These are phyloP conservation scores for Pichia nakasei DNA, from an alignment of 805 yeast genomes.

Conservation along the genomic window DNA sequence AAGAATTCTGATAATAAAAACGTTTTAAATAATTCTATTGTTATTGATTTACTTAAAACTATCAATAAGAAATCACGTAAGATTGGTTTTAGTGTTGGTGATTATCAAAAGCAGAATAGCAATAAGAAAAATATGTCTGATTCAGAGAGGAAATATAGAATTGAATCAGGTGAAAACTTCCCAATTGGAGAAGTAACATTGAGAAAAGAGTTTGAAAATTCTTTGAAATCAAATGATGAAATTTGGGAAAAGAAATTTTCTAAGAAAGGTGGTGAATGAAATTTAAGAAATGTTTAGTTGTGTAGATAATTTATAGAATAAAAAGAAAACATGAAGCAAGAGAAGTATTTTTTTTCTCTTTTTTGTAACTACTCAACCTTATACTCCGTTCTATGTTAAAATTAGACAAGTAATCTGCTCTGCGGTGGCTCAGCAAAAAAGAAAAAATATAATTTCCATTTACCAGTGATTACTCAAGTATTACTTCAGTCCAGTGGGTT, in stretches of 20 bases:
- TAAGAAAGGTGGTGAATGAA: neutral
- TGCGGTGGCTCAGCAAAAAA: too few species aligned
- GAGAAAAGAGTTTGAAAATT: neutral
- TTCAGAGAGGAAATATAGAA: constrained; percentile 1
- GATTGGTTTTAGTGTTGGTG: constrained; percentile 1
- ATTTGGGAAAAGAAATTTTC: neutral
- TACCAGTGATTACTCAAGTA: too few species aligned
- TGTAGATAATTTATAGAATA: neutral
- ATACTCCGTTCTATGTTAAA: too few species aligned
- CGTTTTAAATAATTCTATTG: constrained; percentile 8
- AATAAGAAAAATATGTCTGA: neutral
- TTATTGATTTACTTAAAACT: constrained; percentile 16
- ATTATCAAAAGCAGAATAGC: neutral
- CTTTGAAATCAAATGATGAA: neutral
- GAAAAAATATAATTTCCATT: too few species aligned
- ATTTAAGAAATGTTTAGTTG: too few species aligned
- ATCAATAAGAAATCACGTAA: constrained; percentile 11
- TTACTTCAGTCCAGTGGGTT: too few species aligned
- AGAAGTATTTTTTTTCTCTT: too few species aligned
- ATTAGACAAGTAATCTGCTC: too few species aligned
- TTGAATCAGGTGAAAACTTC: constrained; percentile 6
- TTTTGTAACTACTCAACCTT: too few species aligned
- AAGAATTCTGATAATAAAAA: neutral
- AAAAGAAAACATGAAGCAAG: too few species aligned
- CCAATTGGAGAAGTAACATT: constrained; percentile 5